Evolutionary conservation across 208 protist genomes (phyloP).

Genomic region (Acanthamoeba royreba): DNA sequence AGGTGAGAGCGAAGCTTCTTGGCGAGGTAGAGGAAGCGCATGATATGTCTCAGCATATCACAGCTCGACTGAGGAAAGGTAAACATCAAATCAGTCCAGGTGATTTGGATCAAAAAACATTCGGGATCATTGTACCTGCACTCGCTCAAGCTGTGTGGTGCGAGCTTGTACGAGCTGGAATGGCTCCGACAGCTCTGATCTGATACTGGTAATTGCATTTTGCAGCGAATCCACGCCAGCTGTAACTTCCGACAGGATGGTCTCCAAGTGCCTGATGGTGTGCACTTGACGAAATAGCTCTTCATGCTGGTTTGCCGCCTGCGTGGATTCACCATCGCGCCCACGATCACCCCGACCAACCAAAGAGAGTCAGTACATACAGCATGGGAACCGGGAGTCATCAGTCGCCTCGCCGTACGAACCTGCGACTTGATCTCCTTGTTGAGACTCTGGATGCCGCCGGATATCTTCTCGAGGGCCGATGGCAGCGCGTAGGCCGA

Average conservation of each 20-base stretch:
- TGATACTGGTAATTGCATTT: slow-evolving; percentile 54
- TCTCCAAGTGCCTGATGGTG: slow-evolving; percentile 60
- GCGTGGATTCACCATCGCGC: too few species aligned
- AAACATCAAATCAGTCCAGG: background rate
- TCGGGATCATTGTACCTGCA: slow-evolving; percentile 41
- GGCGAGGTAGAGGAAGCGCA: slow-evolving; percentile 46
- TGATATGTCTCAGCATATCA: slow-evolving; percentile 56
- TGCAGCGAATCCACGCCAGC: slow-evolving; percentile 41
- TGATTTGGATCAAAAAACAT: background rate
- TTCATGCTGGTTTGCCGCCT: slow-evolving; percentile 53
- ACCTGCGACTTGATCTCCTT: slow-evolving; percentile 57
- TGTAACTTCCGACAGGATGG: background rate
- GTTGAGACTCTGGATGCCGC: slow-evolving; percentile 30
- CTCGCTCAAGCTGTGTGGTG: slow-evolving; percentile 51
- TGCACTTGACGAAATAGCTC: slow-evolving; percentile 57
- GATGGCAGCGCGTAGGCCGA: slow-evolving; percentile 39
- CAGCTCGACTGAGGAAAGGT: slow-evolving; percentile 13
- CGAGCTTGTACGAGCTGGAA: slow-evolving; percentile 34
- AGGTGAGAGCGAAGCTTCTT: slow-evolving; percentile 62
- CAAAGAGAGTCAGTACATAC: background rate
- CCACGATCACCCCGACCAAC: too few species aligned
- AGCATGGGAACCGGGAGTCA: background rate
- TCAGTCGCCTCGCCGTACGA: background rate
- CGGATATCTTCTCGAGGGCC: slow-evolving; percentile 53
- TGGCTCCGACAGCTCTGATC: slow-evolving; percentile 49